Base-by-base conservation (phyloP, 352 stramenopile species). In the Blastocystis sp. region DNA sequence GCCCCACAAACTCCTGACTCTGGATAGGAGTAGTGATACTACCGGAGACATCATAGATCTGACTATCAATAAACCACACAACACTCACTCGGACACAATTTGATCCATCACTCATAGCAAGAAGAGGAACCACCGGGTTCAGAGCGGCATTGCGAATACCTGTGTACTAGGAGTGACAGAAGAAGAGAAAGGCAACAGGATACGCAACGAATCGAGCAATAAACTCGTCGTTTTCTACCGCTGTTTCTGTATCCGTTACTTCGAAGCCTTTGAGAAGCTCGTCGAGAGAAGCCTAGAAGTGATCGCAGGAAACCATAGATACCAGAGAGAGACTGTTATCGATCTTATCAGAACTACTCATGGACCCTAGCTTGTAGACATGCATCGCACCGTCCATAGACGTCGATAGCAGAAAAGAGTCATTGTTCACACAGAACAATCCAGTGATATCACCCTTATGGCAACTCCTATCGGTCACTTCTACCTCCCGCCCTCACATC, bases 321-420 rank as follows among this genome's bases (percentile, higher is more conserved):
- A 64, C 45, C 41, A 34, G 41, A n/a, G 39, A 34, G 20, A 68
- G 6, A 34, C 76, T 37, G 15, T 54, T 56, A 0, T 76, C 76
- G 26, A n/a, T 29, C 59, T 79, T 77, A 0, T 73, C 7, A 5
- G 43, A 29, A 6, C 34, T 11, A 3, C 23, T 34, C 63, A 87
- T 76, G 7, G 26, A 26, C 1, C 76, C 76, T 26, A 87, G 53
- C 34, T 87, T 55, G 41, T 62, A 87, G 15, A 87, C 20, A 39
- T 87, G 59, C 53, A 87, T 87, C 39, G 59, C 43, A 18, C 76
- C 76, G 53, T 87, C 76, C 7, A 61, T n/a, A 6, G 59, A 73
- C 4, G 47, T 23, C 13, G 59, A 76, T 20, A 87, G 5, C 34
- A 87, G 41, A 53, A 50, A n/a, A 34, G 47, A 47, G 7, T 75